Conservation (phyloP, 78 protist species). For the Dictyostelium intermedium region DNA sequence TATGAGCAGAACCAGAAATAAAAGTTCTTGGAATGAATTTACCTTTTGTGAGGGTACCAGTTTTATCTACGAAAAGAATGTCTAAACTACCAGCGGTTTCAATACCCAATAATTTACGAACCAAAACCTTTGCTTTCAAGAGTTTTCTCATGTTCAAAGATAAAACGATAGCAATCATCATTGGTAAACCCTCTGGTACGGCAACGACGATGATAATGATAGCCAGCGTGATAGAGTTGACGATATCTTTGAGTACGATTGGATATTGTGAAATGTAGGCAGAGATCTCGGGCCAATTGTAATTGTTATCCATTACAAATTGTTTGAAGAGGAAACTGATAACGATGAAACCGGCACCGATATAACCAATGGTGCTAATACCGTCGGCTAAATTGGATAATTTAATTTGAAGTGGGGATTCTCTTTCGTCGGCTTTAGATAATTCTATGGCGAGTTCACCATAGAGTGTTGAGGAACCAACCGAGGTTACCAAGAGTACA, state of each 20-base stretch:
- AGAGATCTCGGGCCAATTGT: conserved; percentile 28
- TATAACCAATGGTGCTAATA: conserved; percentile 80
- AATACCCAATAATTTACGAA: conserved; percentile 83
- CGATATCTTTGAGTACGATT: conserved; percentile 78
- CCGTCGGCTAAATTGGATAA: conserved; percentile 74
- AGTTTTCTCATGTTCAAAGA: conserved; percentile 86
- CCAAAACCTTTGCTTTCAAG: conserved; percentile 81
- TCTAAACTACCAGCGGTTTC: conserved; percentile 87
- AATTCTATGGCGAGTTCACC: conserved; percentile 78
- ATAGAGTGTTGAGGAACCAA: conserved; percentile 74
- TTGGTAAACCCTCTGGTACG: conserved; percentile 85
- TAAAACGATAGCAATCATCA: conserved; percentile 87
- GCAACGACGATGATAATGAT: conserved; percentile 88
- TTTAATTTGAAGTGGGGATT: conserved; percentile 83
- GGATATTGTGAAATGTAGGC: conserved; percentile 60
- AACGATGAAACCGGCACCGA: conserved; percentile 82
- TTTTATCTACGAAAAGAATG: conserved; percentile 83
- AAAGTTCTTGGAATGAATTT: conserved; percentile 69
- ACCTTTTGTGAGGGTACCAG: conserved; percentile 89
- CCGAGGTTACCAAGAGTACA: conserved; percentile 57
- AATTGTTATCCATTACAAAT: conserved; percentile 75
- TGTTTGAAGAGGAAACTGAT: conserved; percentile 85
- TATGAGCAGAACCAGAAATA: conserved; percentile 56
- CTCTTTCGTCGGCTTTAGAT: conserved; percentile 77
- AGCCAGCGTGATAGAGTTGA: conserved; percentile 81